A percentile compares a stretch with the other conserved stretches of the same genome.
phyloP scores from a whole-genome alignment of 2,329 filamentous ascomycete species.

The Colletotrichum higginsianum region DNA sequence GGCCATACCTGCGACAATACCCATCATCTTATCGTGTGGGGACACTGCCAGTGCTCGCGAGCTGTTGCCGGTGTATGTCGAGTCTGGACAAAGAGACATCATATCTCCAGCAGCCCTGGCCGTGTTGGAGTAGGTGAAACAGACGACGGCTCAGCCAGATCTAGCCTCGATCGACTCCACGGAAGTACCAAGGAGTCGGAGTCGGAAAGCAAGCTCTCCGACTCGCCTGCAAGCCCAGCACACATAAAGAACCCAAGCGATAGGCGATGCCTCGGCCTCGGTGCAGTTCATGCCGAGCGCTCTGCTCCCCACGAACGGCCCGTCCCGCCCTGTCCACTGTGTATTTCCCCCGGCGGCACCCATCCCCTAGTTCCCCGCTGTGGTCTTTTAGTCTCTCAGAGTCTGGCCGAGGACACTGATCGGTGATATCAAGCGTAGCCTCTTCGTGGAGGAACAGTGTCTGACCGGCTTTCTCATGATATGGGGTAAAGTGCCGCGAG shows the following conservation, averaged over 20 bases:
- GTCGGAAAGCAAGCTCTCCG: not conserved
- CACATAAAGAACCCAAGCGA: not conserved
- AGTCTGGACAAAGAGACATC: not conserved
- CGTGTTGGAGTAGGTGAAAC: not conserved
- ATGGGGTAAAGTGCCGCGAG: too few species aligned
- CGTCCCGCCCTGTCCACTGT: not conserved
- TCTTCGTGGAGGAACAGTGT: not conserved
- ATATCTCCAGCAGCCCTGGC: not conserved
- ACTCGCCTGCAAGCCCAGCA: not conserved
- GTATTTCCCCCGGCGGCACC: not conserved
- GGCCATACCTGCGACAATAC: too few species aligned
- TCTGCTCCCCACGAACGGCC: not conserved
- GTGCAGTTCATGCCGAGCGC: not conserved
- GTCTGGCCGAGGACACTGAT: not conserved
- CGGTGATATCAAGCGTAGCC: not conserved
- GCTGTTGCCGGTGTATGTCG: not conserved
- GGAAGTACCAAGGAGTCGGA: not conserved
- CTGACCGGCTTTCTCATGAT: too few species aligned
- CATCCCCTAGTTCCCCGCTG: not conserved
- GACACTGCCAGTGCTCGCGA: too few species aligned
- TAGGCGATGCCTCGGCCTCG: not conserved
- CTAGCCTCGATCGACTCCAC: not conserved
- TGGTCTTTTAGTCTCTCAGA: not conserved
- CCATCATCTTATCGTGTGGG: too few species aligned
- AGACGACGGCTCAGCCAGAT: not conserved